Conservation (phyloP, 2,329 filamentous ascomycete genomes). For the Fusarium setosum region DNA sequence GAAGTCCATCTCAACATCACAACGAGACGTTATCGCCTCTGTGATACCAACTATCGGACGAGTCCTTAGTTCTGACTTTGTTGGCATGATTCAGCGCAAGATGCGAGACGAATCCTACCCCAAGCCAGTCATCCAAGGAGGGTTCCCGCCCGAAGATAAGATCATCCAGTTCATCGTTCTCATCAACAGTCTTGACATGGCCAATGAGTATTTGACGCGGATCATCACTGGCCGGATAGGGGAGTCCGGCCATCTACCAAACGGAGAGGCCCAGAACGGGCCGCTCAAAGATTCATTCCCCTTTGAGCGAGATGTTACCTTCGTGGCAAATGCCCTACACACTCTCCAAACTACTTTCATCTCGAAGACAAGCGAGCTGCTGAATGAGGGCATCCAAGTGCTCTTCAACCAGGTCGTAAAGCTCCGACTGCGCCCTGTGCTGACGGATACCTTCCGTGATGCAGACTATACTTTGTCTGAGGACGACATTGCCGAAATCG, state of each 20-base stretch:
- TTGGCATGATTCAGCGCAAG: slow-evolving; percentile 96
- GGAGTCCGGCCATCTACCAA: slow-evolving; percentile 51
- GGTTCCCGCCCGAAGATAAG: slow-evolving; percentile 86
- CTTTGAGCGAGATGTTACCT: slow-evolving; percentile 78
- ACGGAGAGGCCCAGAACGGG: slow-evolving; percentile 51
- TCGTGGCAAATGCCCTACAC: slow-evolving; percentile 75
- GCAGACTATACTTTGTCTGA: slow-evolving; percentile 82
- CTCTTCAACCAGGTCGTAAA: slow-evolving; percentile 91
- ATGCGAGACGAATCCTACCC: slow-evolving; percentile 98
- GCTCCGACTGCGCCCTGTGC: slow-evolving; percentile 82
- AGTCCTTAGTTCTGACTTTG: slow-evolving; percentile 88
- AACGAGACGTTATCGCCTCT: slow-evolving; percentile 79
- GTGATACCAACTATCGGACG: slow-evolving; percentile 83
- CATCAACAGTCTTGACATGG: slow-evolving; percentile 94
- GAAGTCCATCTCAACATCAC: slow-evolving; percentile 86
- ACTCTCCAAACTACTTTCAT: slow-evolving; percentile 79
- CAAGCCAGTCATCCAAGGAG: slow-evolving; percentile 80
- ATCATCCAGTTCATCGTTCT: slow-evolving; percentile 91
- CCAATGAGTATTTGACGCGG: slow-evolving; percentile 88
- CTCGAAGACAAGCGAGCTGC: slow-evolving; percentile 82
- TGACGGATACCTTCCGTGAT: slow-evolving; percentile 91
- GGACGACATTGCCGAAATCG: slow-evolving; percentile 68
- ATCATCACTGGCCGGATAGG: slow-evolving; percentile 80
- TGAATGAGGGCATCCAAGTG: slow-evolving; percentile 85
- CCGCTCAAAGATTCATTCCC: slow-evolving; percentile 77